Conservation (phyloP, 495 filamentous ascomycete species). For the Aspergillus nanangensis region DNA sequence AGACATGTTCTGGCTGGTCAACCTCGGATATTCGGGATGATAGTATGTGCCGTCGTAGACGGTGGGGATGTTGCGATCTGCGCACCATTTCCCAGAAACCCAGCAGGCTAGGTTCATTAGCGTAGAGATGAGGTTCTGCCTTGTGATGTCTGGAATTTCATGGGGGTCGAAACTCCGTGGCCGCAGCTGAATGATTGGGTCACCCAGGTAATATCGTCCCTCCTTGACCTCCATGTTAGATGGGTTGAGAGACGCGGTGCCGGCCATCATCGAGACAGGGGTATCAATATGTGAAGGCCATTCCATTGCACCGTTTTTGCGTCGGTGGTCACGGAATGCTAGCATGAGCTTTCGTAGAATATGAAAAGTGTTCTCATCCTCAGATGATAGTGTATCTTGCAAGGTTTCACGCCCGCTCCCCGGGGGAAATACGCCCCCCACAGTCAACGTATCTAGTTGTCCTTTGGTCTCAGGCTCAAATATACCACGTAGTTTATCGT, state of each 20-base stretch:
- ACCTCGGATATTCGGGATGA: constrained; percentile 47
- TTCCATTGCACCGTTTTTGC: constrained; percentile 38
- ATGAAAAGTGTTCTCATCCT: constrained; percentile 38
- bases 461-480: constrained; percentile 33
- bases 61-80: constrained; percentile 69
- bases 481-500: constrained; percentile 46
- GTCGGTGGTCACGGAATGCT: constrained; percentile 32
- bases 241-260: constrained; percentile 18
- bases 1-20: constrained; percentile 33
- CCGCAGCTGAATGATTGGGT: constrained; percentile 48
- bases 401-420: constrained; percentile 9
- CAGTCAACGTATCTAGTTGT: constrained; percentile 15
- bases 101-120: constrained; percentile 79
- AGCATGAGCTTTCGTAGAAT: constrained; percentile 39
- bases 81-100: constrained; percentile 68
- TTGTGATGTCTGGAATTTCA: constrained; percentile 35
- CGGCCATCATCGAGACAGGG: constrained; percentile 28
- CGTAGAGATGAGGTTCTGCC: constrained; percentile 46
- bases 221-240: constrained; percentile 22
- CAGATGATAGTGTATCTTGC: constrained; percentile 18
- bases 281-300: constrained; percentile 16
- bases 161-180: constrained; percentile 28
- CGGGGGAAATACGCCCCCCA: constrained; percentile 34
- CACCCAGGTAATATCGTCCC: constrained; percentile 40
- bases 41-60: constrained; percentile 68